Evolutionary conservation across 495 filamentous ascomycete genomes (phyloP).

Genomic region (Trichoderma parareesei): DNA sequence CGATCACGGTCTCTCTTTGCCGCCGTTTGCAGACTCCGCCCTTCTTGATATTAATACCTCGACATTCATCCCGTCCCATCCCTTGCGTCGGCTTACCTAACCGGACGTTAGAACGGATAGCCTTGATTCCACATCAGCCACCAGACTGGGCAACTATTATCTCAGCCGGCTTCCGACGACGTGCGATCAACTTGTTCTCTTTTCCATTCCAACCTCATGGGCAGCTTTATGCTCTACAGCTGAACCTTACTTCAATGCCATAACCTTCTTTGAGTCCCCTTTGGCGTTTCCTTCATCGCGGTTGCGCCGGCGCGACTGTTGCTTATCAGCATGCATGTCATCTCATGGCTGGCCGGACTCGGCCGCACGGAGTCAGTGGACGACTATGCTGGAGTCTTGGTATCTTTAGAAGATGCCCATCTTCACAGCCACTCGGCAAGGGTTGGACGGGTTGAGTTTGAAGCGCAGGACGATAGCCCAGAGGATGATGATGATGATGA

Average conservation of each 20-base stretch:
- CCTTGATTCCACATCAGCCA: slow-evolving; percentile 9
- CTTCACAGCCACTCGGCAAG: slow-evolving; percentile 38
- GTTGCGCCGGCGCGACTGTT: slow-evolving; percentile 7
- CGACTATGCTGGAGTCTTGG: slow-evolving; percentile 35
- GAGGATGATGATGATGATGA: slow-evolving; percentile 17
- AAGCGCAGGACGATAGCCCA: slow-evolving; percentile 20
- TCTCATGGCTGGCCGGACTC: neutral
- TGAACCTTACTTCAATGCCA: neutral
- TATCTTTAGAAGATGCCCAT: slow-evolving; percentile 40
- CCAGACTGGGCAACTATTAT: neutral
- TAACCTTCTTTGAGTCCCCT: neutral
- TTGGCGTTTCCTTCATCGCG: neutral
- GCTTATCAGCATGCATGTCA: neutral
- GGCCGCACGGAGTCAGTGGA: slow-evolving; percentile 31
- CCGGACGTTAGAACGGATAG: neutral
- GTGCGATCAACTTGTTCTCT: neutral
- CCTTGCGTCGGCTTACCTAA: slow-evolving; percentile 7
- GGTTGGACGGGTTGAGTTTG: slow-evolving; percentile 26
- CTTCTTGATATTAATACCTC: neutral
- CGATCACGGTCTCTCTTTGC: neutral
- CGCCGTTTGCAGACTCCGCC: neutral
- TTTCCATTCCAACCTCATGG: neutral
- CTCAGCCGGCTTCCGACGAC: neutral
- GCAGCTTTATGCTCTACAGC: neutral
- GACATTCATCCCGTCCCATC: too few species aligned